Conservation (phyloP, 2,329 filamentous ascomycete genomes). For the Blastomyces silverae region DNA sequence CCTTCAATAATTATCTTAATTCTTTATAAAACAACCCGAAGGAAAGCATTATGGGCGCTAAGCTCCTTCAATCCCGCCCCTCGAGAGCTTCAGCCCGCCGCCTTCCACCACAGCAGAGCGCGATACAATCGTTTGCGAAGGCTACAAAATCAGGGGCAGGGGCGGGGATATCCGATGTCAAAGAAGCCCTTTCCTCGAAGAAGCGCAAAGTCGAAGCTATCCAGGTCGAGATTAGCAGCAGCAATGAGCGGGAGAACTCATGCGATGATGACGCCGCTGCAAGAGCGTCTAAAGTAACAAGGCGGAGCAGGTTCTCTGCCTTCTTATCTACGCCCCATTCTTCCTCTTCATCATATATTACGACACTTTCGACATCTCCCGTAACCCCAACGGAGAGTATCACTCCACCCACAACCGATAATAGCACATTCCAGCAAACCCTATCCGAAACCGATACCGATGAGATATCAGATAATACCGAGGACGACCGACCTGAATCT, state of each 20-base stretch:
- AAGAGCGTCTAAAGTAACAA: constrained; percentile 15
- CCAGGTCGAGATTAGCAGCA: constrained; percentile 31
- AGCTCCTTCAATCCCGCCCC: constrained; percentile 25
- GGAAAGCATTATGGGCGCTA: constrained; percentile 16
- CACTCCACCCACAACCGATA: background rate
- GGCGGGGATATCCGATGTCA: constrained; percentile 22
- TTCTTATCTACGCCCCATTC: constrained; percentile 2
- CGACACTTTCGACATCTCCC: background rate
- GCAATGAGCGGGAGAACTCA: constrained; percentile 7
- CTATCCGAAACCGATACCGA: background rate
- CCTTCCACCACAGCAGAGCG: constrained; percentile 34
- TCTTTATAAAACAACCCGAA: background rate
- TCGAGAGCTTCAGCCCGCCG: constrained; percentile 24
- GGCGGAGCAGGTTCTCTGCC: constrained; percentile 4
- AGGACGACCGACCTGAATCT: constrained; percentile 31
- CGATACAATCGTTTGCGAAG: constrained; percentile 41
- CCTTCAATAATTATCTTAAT: background rate
- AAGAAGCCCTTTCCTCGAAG: constrained; percentile 35
- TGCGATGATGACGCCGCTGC: constrained; percentile 14
- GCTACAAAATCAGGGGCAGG: constrained; percentile 38
- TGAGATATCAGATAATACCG: constrained; percentile 39
- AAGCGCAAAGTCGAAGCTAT: constrained; percentile 37
- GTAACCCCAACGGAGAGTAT: background rate
- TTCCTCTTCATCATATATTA: constrained; percentile 2
- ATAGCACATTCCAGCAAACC: background rate